Evolutionary conservation across 805 yeast species (phyloP).

Genomic region (Candida silvicultrix): DNA sequence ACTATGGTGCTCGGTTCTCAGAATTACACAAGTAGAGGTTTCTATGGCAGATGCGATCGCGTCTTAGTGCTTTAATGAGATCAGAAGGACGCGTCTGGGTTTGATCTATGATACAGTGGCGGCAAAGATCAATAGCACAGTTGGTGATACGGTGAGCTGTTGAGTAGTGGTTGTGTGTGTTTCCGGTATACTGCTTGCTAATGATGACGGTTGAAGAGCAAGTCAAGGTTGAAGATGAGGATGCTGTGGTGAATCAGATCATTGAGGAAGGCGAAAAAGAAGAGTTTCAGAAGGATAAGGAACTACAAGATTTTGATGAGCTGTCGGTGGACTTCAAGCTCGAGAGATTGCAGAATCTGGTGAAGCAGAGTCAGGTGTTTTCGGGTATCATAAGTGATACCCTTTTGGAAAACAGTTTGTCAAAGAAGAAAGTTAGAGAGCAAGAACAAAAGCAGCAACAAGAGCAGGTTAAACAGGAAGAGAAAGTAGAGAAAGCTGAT

Average conservation of each 20-base stretch:
- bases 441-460: constrained; percentile 7
- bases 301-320: constrained; percentile 26
- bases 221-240: constrained; percentile 11
- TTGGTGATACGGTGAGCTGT: no score
- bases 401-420: constrained; percentile 44
- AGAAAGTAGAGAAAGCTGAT: no score
- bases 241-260: constrained; percentile 11
- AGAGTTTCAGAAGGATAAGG: constrained; percentile 7
- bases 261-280: constrained; percentile 6
- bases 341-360: constrained; percentile 61
- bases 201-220: constrained; percentile 4
- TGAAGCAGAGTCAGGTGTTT: constrained; percentile 84
- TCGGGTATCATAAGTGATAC: constrained; percentile 83
- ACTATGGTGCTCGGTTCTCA: neutral
- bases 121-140: no score
- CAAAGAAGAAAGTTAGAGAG: constrained; percentile 22
- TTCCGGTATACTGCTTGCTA: no score
- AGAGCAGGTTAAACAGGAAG: no score
- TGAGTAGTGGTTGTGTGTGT: no score
- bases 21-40: constrained; percentile 3
- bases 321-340: constrained; percentile 53
- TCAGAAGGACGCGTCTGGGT: no score
- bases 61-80: neutral
- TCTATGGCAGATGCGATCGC: no score
- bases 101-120: no score